phyloP scores from a whole-genome alignment of 2,329 filamentous ascomycete genomes.

The Penicillium sp. region DNA sequence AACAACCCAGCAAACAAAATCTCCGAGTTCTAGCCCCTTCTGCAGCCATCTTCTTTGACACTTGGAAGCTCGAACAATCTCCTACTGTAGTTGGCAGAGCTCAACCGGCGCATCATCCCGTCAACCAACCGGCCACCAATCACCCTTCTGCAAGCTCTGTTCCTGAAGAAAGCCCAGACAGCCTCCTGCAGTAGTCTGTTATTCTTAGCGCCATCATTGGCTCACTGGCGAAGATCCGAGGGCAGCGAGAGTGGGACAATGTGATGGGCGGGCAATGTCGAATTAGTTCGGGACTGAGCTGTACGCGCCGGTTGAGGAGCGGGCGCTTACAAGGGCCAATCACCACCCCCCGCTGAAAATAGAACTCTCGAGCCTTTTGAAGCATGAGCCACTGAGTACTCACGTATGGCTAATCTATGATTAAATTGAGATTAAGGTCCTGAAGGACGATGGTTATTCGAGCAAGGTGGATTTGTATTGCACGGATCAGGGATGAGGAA shows the following conservation, averaged over 20 bases:
- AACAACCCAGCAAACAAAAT: not conserved
- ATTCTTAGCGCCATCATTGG: slow-evolving; percentile 9
- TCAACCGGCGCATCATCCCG: not conserved
- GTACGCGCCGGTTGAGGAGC: slow-evolving; percentile 20
- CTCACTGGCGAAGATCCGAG: slow-evolving; percentile 10
- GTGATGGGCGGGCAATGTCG: slow-evolving; percentile 12
- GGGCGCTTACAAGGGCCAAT: slow-evolving; percentile 24
- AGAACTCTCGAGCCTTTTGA: slow-evolving; percentile 7
- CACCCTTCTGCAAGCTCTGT: not conserved
- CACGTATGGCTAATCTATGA: not conserved
- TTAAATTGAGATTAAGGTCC: not conserved
- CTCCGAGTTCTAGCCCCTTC: slow-evolving; percentile 1
- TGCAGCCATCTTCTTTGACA: slow-evolving; percentile 6
- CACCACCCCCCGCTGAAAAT: slow-evolving; percentile 14
- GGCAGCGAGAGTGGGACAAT: not conserved
- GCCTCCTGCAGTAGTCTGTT: slow-evolving; percentile 4
- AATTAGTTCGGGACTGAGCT: slow-evolving; percentile 6
- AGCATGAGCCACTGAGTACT: too few relatives aligned
- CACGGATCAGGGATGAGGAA: not conserved
- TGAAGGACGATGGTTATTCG: not conserved
- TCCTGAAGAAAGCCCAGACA: slow-evolving; percentile 25
- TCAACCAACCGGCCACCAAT: slow-evolving; percentile 14
- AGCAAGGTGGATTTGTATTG: not conserved
- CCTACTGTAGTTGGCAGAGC: not conserved
- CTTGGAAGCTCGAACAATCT: slow-evolving; percentile 2